These are phyloP conservation scores for Thalassiosira hispida DNA, from an alignment of 352 stramenopile genomes.

Conservation along the genomic window DNA sequence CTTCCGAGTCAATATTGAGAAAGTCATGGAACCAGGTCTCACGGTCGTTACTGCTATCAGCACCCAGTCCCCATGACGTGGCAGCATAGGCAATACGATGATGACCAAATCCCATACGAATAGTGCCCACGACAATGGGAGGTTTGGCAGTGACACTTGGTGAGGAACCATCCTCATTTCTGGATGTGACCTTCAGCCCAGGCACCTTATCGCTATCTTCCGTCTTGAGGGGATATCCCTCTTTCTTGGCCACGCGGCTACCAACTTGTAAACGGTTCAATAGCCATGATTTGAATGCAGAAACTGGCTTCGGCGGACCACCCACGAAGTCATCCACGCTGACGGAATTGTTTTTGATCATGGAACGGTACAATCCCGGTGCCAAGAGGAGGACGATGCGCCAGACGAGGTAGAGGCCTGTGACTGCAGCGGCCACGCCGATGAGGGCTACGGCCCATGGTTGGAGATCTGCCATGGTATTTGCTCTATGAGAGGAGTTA, in stretches of 20 bases:
- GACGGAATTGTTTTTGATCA: conserved; percentile 60
- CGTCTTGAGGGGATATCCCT: conserved; percentile 46
- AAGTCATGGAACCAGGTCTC: conserved; percentile 85
- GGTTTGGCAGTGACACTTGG: conserved; percentile 43
- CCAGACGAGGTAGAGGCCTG: conserved; percentile 41
- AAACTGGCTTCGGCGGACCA: conserved; percentile 27
- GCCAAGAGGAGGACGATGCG: conserved; percentile 48
- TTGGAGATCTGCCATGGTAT: conserved; percentile 39
- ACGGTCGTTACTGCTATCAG: conserved; percentile 22
- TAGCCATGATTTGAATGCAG: conserved; percentile 50
- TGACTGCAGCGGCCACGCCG: conserved; percentile 20
- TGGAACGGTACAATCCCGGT: conserved; percentile 33
- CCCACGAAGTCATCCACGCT: conserved; percentile 60
- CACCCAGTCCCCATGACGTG: conserved; percentile 77
- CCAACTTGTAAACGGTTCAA: conserved; percentile 54
- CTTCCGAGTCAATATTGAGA: conserved; percentile 85
- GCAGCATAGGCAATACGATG: conserved; percentile 86
- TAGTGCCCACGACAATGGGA: conserved; percentile 84
- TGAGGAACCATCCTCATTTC: conserved; percentile 26
- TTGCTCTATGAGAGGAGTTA: too few species aligned
- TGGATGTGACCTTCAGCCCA: conserved; percentile 51
- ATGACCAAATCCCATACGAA: conserved; percentile 89
- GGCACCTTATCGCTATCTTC: conserved; percentile 52
- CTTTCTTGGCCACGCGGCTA: conserved; percentile 41
- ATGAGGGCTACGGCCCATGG: conserved; percentile 45